Conservation (phyloP, 371 early-diverging fungal genomes). For the Cokeromyces recurvatus region DNA sequence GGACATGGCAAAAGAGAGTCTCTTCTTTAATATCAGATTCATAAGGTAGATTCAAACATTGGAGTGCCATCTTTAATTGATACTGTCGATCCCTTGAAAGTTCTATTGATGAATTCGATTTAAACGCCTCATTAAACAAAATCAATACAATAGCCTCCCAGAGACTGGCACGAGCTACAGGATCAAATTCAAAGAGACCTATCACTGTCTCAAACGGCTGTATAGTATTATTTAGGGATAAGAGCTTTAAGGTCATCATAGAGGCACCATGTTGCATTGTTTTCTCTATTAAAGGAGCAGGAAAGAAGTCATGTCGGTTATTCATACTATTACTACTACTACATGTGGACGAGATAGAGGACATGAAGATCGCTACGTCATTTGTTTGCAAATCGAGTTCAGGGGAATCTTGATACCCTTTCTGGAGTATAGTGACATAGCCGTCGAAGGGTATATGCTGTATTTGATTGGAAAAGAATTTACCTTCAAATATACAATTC, state of each 20-base stretch:
- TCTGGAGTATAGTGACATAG: conserved; percentile 15
- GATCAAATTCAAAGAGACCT: conserved; percentile 24
- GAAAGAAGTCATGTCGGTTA: not conserved
- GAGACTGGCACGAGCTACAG: conserved; percentile 12
- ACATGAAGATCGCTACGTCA: not conserved
- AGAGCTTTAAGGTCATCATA: not conserved
- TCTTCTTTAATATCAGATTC: not conserved
- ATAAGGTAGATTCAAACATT: no score
- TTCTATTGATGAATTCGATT: not conserved
- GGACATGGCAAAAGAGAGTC: conserved; percentile 12
- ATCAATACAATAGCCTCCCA: conserved; percentile 19
- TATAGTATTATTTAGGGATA: not conserved
- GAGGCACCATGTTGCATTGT: not conserved
- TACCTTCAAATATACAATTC: not conserved
- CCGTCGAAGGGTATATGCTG: conserved; percentile 24
- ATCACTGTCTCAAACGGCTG: not conserved
- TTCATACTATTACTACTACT: not conserved
- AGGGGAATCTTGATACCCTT: not conserved
- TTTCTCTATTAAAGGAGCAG: conserved; percentile 3
- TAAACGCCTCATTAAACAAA: conserved; percentile 23
- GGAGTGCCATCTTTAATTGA: not conserved
- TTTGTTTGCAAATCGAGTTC: not conserved
- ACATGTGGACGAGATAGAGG: not conserved
- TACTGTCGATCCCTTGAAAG: not conserved
- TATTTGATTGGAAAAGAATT: conserved; percentile 6